These are phyloP conservation scores for Candida vaughaniae DNA, from an alignment of 805 yeast species.

Conservation along the genomic window DNA sequence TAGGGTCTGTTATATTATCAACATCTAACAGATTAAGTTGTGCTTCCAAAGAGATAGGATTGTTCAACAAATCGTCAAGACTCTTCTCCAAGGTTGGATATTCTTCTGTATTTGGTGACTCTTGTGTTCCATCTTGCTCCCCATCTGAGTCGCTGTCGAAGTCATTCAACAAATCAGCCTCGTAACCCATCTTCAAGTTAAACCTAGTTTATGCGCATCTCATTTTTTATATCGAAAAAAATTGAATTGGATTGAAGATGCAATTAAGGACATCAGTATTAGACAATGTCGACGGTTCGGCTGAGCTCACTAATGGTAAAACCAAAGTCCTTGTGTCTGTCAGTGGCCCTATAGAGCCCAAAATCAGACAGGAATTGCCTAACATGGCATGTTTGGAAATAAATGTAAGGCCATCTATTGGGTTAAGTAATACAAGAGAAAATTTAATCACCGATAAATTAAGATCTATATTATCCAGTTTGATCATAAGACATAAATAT, in stretches of 20 bases:
- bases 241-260: slow-evolving; percentile 7
- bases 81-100: slow-evolving; percentile 7
- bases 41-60: slow-evolving; percentile 8
- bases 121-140: neutral
- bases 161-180: slow-evolving; percentile 42
- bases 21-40: slow-evolving; percentile 18
- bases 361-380: slow-evolving; percentile 80
- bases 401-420: slow-evolving; percentile 73
- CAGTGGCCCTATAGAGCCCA: slow-evolving; percentile 88
- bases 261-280: slow-evolving; percentile 33
- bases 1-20: slow-evolving; percentile 18
- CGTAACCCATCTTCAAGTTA: slow-evolving; percentile 27
- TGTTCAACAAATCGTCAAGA: slow-evolving; percentile 10
- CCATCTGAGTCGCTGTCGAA: slow-evolving; percentile 21
- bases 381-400: slow-evolving; percentile 75
- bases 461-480: slow-evolving; percentile 56
- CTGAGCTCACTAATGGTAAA: slow-evolving; percentile 49
- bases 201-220: slow-evolving; percentile 3
- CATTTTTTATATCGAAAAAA: neutral
- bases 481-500: slow-evolving; percentile 59
- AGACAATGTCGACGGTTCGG: slow-evolving; percentile 77
- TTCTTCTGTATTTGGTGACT: neutral
- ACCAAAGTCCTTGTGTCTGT: slow-evolving; percentile 72
- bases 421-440: slow-evolving; percentile 75
- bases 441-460: slow-evolving; percentile 71